Evolutionary conservation across 2,329 filamentous ascomycete genomes (phyloP).

Genomic region (Aspergillus candidus): DNA sequence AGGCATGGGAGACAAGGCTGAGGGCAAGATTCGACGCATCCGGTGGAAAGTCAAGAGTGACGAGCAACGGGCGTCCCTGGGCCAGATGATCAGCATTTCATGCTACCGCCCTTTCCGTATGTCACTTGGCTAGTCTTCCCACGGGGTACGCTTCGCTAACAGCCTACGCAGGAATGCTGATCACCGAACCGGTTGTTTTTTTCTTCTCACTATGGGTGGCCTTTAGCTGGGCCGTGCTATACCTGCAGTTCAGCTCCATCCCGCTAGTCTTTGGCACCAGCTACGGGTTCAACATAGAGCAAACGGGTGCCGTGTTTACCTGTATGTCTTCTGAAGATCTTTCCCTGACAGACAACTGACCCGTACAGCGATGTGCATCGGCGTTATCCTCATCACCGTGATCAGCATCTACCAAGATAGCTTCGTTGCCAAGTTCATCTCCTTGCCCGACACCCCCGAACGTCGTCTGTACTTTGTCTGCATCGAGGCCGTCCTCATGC

Average conservation of each 20-base stretch:
- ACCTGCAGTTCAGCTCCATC: conserved; percentile 74
- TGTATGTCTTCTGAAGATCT: conserved; percentile 20
- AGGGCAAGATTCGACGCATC: conserved; percentile 48
- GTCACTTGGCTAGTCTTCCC: conserved; percentile 13
- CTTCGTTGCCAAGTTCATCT: conserved; percentile 49
- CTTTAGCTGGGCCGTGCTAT: conserved; percentile 85
- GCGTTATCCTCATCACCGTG: conserved; percentile 58
- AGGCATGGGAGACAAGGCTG: conserved; percentile 24
- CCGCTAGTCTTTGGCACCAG: conserved; percentile 67
- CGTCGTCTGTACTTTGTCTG: conserved; percentile 78
- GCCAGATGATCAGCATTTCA: conserved; percentile 66
- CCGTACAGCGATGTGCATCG: conserved; percentile 59
- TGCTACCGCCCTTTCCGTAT: conserved; percentile 67
- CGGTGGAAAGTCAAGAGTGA: conserved; percentile 77
- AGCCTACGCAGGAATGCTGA: conserved; percentile 43
- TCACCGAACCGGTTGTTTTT: conserved; percentile 58
- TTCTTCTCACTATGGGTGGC: conserved; percentile 84
- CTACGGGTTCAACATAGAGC: conserved; percentile 61
- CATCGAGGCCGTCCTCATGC: conserved; percentile 66
- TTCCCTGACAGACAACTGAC: not conserved
- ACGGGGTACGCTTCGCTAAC: not conserved
- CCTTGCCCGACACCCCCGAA: conserved; percentile 56
- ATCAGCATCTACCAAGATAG: conserved; percentile 68
- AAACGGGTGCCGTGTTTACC: conserved; percentile 66
- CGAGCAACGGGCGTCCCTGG: conserved; percentile 64